Conservation (phyloP, 2,329 filamentous ascomycete species). For the Gaeumannomyces sp. region DNA sequence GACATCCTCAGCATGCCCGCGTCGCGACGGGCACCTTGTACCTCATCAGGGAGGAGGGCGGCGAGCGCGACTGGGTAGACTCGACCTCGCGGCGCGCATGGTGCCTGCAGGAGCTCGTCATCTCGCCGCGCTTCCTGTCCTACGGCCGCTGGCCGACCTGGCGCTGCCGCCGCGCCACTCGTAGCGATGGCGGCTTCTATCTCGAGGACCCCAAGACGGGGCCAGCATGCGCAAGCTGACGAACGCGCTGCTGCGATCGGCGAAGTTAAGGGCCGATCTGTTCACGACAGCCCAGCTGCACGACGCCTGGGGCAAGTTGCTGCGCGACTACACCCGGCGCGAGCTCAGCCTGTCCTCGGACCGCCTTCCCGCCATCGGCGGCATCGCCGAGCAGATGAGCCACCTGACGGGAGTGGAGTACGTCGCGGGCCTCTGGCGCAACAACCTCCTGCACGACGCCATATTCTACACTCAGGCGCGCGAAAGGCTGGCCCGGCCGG, state of each 20-base stretch:
- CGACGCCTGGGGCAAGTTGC: background rate
- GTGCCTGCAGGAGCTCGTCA: background rate
- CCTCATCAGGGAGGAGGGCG: background rate
- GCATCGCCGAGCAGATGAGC: background rate
- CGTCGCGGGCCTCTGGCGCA: no score
- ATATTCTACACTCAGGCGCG: no score
- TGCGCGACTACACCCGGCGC: constrained; percentile 3
- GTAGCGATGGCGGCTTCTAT: no score
- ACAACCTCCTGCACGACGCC: no score
- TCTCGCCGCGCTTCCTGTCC: background rate
- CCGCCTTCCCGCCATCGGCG: background rate
- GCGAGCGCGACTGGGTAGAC: background rate
- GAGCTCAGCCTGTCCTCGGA: background rate
- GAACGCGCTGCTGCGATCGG: no score
- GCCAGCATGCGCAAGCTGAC: no score
- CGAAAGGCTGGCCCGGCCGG: no score
- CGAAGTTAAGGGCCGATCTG: no score
- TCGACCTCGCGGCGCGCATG: background rate
- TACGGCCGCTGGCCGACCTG: background rate
- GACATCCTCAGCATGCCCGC: background rate
- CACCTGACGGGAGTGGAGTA: no score
- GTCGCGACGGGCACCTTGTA: background rate
- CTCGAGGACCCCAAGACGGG: no score
- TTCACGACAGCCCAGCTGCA: no score
- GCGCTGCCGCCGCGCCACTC: background rate